Conservation (phyloP, 495 filamentous ascomycete species). For the Penicillium nucicola region DNA sequence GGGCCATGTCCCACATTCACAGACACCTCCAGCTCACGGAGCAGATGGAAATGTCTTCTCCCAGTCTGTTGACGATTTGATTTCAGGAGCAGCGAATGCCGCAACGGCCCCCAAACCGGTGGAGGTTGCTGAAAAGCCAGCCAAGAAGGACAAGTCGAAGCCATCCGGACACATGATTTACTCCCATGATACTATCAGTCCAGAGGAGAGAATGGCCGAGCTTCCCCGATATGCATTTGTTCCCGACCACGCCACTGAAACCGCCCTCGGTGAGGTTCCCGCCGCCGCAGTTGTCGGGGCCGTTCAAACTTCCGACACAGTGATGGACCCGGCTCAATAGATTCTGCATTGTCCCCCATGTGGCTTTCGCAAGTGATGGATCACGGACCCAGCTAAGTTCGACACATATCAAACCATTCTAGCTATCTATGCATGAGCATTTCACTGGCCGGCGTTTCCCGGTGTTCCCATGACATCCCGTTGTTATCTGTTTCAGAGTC, state of each 20-base stretch:
- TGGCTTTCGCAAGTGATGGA: slow-evolving; percentile 9
- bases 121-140: slow-evolving; percentile 49
- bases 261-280: slow-evolving; percentile 36
- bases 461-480: neutral
- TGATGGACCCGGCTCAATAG: slow-evolving; percentile 36
- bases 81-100: slow-evolving; percentile 39
- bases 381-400: slow-evolving; percentile 45
- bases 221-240: slow-evolving; percentile 73
- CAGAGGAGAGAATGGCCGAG: slow-evolving; percentile 82
- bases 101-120: slow-evolving; percentile 16
- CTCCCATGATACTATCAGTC: slow-evolving; percentile 71
- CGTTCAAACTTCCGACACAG: slow-evolving; percentile 34
- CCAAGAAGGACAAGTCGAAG: slow-evolving; percentile 68
- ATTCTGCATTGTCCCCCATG: neutral
- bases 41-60: slow-evolving; percentile 41
- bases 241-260: slow-evolving; percentile 43
- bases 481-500: slow-evolving; percentile 25
- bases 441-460: slow-evolving; percentile 9
- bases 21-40: slow-evolving; percentile 28
- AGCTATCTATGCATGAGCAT: slow-evolving; percentile 29
- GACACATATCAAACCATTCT: slow-evolving; percentile 35
- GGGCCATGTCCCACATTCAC: slow-evolving; percentile 39
- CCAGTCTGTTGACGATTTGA: slow-evolving; percentile 61
- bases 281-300: slow-evolving; percentile 33
- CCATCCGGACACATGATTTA: slow-evolving; percentile 65